Evolutionary conservation across 768 basidiomycete species (phyloP), one percentile per base, ranked within the genome.

Genomic region (Phanerochaete carnosa): DNA sequence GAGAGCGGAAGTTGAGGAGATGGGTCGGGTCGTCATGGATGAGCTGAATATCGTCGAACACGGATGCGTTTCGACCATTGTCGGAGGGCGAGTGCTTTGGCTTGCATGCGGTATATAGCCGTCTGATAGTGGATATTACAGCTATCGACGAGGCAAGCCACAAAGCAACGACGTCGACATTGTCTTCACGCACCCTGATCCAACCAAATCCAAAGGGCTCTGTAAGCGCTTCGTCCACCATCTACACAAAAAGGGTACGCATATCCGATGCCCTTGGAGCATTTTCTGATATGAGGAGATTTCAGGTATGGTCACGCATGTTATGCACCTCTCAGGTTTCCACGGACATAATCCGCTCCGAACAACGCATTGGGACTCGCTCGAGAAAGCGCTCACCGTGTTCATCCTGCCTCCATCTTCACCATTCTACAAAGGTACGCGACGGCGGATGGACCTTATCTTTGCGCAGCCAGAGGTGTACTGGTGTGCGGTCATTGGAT

Each of bases 151-250:
- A 58, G 95, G 95, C 1, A 96, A 96, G 70, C 67, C 75, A 2
- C 74, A 85, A 61, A 92, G 89, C 68, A 92, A 89, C 66, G 95
- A 97, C 69, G 86, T 94, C 30, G 95, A 98, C 67, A 89, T 98
- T 58, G 84, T 97, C 1, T 89, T 96, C 69, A 90, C 87, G 35
- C 91, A 95, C 67, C 77, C 83, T 0, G 80, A 85, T 63, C 76
- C 68, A 29, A 73, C 70, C 9, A 78, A 81, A 47, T 79, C 88
- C n/a, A 84, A 82, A 60, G 86, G 82, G 3, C 76, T 94, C 1
- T 84, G 87, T 65, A 78, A 81, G 60, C 80, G 75, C 59, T 73
- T 95, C 5, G 78, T 91, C 12, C 76, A 76, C 45, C 74, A 76
- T 56, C 77, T 95, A 25, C 76, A 86, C 58, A 74, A 81, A 51